These are phyloP conservation scores for Amyloporia xantha DNA, from an alignment of 768 basidiomycete species.

Conservation along the genomic window DNA sequence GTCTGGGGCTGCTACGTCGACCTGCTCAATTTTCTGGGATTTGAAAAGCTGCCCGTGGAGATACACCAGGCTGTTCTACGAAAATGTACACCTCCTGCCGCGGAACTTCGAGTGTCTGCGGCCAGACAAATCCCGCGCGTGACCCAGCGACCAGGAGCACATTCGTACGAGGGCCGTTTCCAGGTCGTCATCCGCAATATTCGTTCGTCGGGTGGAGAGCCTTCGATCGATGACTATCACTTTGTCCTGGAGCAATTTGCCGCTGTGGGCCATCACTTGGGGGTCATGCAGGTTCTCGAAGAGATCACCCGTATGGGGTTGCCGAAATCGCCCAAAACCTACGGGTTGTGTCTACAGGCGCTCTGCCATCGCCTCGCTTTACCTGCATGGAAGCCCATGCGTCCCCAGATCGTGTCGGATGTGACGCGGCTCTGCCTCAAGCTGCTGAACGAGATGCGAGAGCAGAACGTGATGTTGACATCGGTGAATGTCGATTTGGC, in stretches of 20 bases:
- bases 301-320: slow-evolving; percentile 45
- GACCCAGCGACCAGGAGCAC: slow-evolving; percentile 19
- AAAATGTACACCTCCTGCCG: slow-evolving; percentile 47
- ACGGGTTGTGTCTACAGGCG: slow-evolving; percentile 59
- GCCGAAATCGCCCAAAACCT: slow-evolving; percentile 48
- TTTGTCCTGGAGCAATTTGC: slow-evolving; percentile 72
- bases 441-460: slow-evolving; percentile 54
- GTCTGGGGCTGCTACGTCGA: slow-evolving; percentile 62
- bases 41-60: slow-evolving; percentile 49
- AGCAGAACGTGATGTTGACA: slow-evolving; percentile 40
- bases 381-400: slow-evolving; percentile 38
- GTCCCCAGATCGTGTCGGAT: slow-evolving; percentile 31
- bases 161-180: slow-evolving; percentile 61
- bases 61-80: slow-evolving; percentile 67
- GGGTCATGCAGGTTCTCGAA: slow-evolving; percentile 51
- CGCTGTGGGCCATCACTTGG: slow-evolving; percentile 61
- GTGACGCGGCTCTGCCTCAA: slow-evolving; percentile 41
- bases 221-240: slow-evolving; percentile 60
- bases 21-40: slow-evolving; percentile 42
- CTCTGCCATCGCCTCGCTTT: slow-evolving; percentile 62
- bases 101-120: slow-evolving; percentile 39
- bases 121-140: slow-evolving; percentile 22
- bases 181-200: slow-evolving; percentile 67
- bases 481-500: slow-evolving; percentile 60
- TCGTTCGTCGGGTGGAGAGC: slow-evolving; percentile 40